Base-by-base conservation (phyloP, 208 protist species). In the Porcisia hertigi region DNA sequence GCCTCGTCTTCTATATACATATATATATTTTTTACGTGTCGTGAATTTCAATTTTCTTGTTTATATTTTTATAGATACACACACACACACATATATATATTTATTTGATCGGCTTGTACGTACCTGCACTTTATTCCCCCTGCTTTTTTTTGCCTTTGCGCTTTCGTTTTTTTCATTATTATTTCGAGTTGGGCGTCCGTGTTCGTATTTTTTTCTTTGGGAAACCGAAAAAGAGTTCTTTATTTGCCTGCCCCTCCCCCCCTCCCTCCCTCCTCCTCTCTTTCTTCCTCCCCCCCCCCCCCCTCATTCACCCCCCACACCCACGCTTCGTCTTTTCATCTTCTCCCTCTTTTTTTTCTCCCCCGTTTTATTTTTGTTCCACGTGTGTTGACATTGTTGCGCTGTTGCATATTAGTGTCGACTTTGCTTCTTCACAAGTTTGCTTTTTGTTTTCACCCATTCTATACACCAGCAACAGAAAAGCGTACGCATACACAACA, bases 1-100 rank as follows among this genome's bases (percentile, higher is more conserved):
- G 67, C 11, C 18, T 72, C 72, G 11, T 47, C 67, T 23, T 69
- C 34, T 69, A 39, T 75, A 49, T 69, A 55, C 57, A 45, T 9
- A 69, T 53, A 3, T 41, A 47, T 55, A 23, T 64, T 74, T 43
- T 4, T 9, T 65, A 3, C 5, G 9, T n/a, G 41, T 45, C 30
- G 14, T 23, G 34, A 1, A 16, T 4, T 14, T 3, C 49, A 34
- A 18, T 76, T 45, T 52, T 14, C 18, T 53, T 54, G 4, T 36
- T 6, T 39, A 45, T 18, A 30, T 12, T 14, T 18, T 20, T 3
- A 75, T 4, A 69, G 0, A 52, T 23, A 53, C 2, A 64, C 39
- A 64, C 0, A 60, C 12, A 4, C 11, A 23, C 54, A 47, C 9
- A 18, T 67, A 18, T 41, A 12, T 41, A 7, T 30, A 58, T 25